Evolutionary conservation across 345 rosid species (phyloP), one percentile per base, ranked within the genome.

Genomic region (Salix exigua): DNA sequence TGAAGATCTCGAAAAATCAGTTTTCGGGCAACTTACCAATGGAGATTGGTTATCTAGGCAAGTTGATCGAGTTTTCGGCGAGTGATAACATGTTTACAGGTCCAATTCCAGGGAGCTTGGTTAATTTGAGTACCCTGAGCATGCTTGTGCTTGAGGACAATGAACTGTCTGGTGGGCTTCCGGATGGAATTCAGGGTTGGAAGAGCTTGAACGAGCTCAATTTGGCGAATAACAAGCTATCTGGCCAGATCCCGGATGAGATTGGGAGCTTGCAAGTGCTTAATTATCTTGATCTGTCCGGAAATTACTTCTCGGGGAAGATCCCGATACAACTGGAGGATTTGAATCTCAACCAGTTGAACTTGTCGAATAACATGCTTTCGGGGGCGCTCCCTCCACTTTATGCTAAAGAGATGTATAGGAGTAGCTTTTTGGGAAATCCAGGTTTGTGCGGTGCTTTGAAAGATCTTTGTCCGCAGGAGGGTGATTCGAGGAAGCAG

Each of bases 231-330:
- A 93, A 91, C 65, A 78, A 76, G 77, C 76, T 91, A 44, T 89
- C 97, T 35, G 96, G 98, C 40, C 35, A 77, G 42, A 92, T 96
- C 66, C 92, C 98, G 7, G 48, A 44, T 63, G 93, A 88, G 48
- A 82, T 93, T 1, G 97, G 98, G 62, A 78, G 71, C 74, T 85
- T 96, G 83, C 84, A 87, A 1, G 94, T 88, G 77, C 93, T 96
- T 28, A 96, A 93, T 78, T 93, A 93, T 79, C 97, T 96, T 31
- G 97, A 96, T 80, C 96, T 96, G 37, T 93, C 99, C 0, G 82
- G 80, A 48, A 96, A 96, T 81, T 51, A 46, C 4, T 85, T 96
- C 58, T 85, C 93, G 3, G 99, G 97, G 63, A 82, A 79, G 23
- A 84, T 96, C 71, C 98, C 99, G 5, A 1, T 58, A 4, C 89